phyloP scores from a whole-genome alignment of 805 yeast species.

The Candida chauliodis region DNA sequence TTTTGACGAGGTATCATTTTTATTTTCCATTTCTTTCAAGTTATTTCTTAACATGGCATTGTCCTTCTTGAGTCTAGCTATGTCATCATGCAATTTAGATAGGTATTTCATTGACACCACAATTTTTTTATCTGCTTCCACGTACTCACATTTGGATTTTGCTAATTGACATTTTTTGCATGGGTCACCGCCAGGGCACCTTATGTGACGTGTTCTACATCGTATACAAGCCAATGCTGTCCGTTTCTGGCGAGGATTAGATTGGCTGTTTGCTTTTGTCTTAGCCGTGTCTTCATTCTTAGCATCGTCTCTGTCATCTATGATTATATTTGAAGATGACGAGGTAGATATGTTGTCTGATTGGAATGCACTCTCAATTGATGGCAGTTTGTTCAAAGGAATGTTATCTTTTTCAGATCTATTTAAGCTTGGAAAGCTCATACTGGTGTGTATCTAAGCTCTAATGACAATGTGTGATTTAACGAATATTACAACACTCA shows the following conservation, averaged over 20 bases:
- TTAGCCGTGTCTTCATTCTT: not conserved
- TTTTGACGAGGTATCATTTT: not conserved
- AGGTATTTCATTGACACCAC: conserved; percentile 71
- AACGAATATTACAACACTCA: no score
- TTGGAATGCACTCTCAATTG: no score
- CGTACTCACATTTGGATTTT: conserved; percentile 61
- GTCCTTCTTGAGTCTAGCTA: conserved; percentile 61
- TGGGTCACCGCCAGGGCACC: conserved; percentile 77
- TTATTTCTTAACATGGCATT: conserved; percentile 53
- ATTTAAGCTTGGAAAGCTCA: no score
- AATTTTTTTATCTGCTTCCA: conserved; percentile 67
- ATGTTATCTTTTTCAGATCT: no score
- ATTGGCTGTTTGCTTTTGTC: not conserved
- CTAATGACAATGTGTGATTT: no score
- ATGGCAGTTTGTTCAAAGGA: no score
- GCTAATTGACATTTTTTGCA: conserved; percentile 60
- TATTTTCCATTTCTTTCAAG: conserved; percentile 27
- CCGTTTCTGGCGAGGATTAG: conserved; percentile 22
- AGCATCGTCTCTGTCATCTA: not conserved
- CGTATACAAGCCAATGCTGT: conserved; percentile 53
- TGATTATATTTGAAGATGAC: not conserved
- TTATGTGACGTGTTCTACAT: conserved; percentile 68
- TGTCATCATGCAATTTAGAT: conserved; percentile 63
- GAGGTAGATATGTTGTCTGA: no score
- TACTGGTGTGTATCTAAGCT: no score